phyloP scores from a whole-genome alignment of 257 asterid genomes.

The Primulina eburnea region DNA sequence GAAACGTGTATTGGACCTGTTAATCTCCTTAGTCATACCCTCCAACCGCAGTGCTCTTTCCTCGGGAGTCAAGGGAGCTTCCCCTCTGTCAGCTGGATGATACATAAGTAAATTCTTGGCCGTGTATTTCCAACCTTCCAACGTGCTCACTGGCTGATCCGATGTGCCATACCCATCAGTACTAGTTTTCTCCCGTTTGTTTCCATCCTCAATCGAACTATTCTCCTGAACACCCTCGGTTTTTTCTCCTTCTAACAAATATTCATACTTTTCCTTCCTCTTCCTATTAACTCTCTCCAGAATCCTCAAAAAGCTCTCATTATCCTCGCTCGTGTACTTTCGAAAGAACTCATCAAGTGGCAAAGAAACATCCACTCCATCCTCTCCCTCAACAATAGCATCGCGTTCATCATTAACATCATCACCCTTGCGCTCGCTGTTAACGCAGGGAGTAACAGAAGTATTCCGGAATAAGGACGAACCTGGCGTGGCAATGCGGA shows the following conservation, averaged over 20 bases:
- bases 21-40: constrained; percentile 74
- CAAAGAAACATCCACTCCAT: constrained; percentile 46
- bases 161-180: constrained; percentile 95
- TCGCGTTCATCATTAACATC: constrained; percentile 23
- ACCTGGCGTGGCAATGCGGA: constrained; percentile 61
- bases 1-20: constrained; percentile 70
- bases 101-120: constrained; percentile 87
- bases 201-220: constrained; percentile 51
- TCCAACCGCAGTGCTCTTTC: constrained; percentile 72
- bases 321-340: constrained; percentile 93
- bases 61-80: constrained; percentile 65
- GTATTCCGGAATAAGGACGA: constrained; percentile 65
- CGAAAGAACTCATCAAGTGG: constrained; percentile 70
- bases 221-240: constrained; percentile 33
- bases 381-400: constrained; percentile 32
- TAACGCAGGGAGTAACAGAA: constrained; percentile 57
- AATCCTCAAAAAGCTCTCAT: constrained; percentile 68
- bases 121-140: constrained; percentile 85
- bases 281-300: constrained; percentile 72
- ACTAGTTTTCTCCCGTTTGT: constrained; percentile 45
- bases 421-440: constrained; percentile 27
- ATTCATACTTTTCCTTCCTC: constrained; percentile 71
- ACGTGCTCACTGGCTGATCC: constrained; percentile 68
- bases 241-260: constrained; percentile 58
- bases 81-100: constrained; percentile 91